Conservation (phyloP, 768 basidiomycete species). For the Termitomyces sp. region DNA sequence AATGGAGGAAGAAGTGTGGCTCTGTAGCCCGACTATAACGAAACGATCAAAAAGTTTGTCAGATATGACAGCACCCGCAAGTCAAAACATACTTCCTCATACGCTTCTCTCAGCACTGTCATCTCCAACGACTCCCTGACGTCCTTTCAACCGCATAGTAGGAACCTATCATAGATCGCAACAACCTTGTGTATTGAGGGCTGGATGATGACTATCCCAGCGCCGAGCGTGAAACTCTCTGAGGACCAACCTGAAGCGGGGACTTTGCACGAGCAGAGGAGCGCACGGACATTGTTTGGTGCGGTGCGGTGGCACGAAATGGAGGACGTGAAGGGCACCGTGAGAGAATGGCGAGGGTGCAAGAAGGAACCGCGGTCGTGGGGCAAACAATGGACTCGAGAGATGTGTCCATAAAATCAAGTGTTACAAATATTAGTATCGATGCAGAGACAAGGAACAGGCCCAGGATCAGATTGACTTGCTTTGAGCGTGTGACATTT, state of each 20-base stretch:
- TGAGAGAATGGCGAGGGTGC: neutral
- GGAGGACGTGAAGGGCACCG: neutral
- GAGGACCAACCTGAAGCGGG: slow-evolving; percentile 41
- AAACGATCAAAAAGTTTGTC: neutral
- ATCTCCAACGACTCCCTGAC: slow-evolving; percentile 55
- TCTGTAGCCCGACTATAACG: slow-evolving; percentile 12
- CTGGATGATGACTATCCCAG: slow-evolving; percentile 61
- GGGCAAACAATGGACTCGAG: no score
- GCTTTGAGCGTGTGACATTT: no score
- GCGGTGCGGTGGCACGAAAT: neutral
- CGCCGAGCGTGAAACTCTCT: slow-evolving; percentile 50
- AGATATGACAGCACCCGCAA: neutral
- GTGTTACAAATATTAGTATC: no score
- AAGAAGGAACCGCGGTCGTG: neutral
- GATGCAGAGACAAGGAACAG: no score
- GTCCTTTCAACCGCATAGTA: slow-evolving; percentile 64
- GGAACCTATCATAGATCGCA: slow-evolving; percentile 48
- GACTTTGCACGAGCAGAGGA: slow-evolving; percentile 39
- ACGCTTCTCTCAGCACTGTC: slow-evolving; percentile 56
- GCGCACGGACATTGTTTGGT: neutral
- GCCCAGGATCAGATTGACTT: no score
- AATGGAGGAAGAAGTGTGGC: slow-evolving; percentile 13
- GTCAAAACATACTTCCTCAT: slow-evolving; percentile 49
- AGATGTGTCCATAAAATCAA: neutral
- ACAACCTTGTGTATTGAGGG: slow-evolving; percentile 49